A percentile compares a stretch with the other conserved stretches of the same genome.
Conservation (phyloP, 2,329 filamentous ascomycete species). For the Cadophora sp. region DNA sequence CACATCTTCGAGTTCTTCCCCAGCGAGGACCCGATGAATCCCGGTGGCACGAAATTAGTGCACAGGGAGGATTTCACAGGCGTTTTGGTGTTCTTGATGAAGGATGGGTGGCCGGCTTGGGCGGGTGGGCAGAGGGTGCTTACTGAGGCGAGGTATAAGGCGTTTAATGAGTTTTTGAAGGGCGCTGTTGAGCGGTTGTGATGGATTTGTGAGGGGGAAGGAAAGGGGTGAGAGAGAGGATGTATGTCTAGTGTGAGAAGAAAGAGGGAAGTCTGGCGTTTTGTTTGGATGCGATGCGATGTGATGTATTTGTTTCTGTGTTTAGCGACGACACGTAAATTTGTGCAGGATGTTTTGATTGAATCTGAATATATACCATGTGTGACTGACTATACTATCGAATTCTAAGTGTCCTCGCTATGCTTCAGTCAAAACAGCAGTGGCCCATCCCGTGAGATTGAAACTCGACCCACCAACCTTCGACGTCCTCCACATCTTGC, state of each 20-base stretch:
- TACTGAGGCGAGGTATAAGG: background rate
- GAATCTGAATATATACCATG: background rate
- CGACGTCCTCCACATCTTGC: conserved; percentile 1
- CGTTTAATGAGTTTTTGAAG: background rate
- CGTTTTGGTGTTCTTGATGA: background rate
- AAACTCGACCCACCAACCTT: background rate
- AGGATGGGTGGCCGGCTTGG: background rate
- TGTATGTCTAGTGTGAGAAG: background rate
- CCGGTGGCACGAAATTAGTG: no score
- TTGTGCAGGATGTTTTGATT: background rate
- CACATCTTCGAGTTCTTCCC: no score
- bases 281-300: no score
- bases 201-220: background rate
- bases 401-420: background rate
- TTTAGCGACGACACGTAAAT: no score
- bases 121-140: background rate
- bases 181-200: background rate
- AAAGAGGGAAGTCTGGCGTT: background rate
- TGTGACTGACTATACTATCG: no score
- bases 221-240: no score
- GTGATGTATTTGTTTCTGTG: no score
- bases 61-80: background rate
- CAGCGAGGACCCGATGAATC: no score
- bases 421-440: conserved; percentile 18
- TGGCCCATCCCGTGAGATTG: conserved; percentile 13